Percentiles rank a stretch among this genome's conserved stretches.
These are phyloP conservation scores for Exophiala mesophila DNA, from an alignment of 2,329 filamentous ascomycete species.

Conservation along the genomic window DNA sequence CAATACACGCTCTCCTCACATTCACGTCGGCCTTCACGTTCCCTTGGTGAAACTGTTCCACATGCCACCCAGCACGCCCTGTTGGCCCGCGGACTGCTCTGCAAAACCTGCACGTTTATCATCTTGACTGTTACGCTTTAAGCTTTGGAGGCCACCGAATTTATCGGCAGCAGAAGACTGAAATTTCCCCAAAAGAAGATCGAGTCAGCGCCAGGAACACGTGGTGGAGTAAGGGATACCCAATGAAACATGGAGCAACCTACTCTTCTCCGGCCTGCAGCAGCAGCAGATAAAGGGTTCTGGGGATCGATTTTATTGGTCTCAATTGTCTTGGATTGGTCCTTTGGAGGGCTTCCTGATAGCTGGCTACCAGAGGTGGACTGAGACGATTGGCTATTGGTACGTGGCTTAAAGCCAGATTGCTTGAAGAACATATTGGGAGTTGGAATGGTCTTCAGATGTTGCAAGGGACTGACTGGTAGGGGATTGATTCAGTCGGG, in stretches of 20 bases:
- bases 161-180: conserved; percentile 14
- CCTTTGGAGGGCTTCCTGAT: conserved; percentile 14
- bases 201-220: neutral
- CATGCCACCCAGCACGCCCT: conserved; percentile 23
- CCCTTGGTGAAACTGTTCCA: conserved; percentile 30
- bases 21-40: too few species aligned
- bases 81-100: conserved; percentile 22
- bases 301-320: conserved; percentile 1
- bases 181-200: neutral
- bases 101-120: conserved; percentile 15
- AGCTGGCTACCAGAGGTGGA: neutral
- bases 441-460: neutral
- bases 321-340: conserved; percentile 7
- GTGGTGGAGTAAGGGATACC: neutral
- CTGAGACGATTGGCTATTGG: conserved; percentile 21
- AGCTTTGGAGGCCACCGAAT: conserved; percentile 21
- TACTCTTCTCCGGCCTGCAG: conserved; percentile 23
- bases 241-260: conserved; percentile 7
- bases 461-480: neutral
- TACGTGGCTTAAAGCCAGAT: conserved; percentile 25
- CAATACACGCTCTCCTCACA: too few species aligned
- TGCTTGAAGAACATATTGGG: conserved; percentile 28
- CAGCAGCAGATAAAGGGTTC: conserved; percentile 8
- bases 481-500: too few species aligned
- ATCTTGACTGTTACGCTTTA: conserved; percentile 22